Conservation (phyloP, 2,329 filamentous ascomycete species). For the Colletotrichum sp. region DNA sequence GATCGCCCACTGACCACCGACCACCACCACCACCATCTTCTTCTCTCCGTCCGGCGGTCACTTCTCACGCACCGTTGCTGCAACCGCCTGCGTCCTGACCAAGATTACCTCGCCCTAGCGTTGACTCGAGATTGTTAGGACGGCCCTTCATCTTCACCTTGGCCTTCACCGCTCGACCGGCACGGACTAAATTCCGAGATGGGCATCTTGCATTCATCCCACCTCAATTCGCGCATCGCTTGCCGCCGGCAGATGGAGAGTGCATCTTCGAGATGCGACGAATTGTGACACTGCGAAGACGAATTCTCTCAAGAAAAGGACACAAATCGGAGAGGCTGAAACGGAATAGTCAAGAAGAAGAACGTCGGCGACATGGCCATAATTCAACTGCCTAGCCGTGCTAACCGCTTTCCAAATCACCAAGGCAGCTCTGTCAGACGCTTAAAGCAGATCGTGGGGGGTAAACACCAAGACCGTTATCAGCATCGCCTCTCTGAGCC, state of each 20-base stretch:
- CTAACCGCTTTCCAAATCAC: background rate
- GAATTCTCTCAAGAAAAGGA: background rate
- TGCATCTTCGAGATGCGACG: background rate
- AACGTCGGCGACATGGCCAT: background rate
- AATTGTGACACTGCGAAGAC: fast-evolving
- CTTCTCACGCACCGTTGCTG: background rate
- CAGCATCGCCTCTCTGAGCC: background rate
- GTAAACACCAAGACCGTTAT: conserved; percentile 1
- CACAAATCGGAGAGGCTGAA: background rate
- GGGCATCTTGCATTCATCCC: background rate
- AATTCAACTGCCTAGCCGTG: background rate
- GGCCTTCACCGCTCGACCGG: conserved; percentile 1
- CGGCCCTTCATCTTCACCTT: background rate
- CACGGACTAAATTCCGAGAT: background rate
- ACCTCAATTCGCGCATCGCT: background rate
- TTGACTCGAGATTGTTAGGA: background rate
- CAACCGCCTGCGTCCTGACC: background rate
- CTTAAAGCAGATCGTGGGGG: background rate
- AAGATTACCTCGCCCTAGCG: background rate
- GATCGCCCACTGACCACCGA: background rate
- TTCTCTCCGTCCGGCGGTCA: background rate
- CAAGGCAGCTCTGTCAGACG: background rate
- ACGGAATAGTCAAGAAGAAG: background rate
- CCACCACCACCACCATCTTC: background rate
- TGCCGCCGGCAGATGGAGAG: background rate